Conservation (phyloP, 1,139 yeast genomes). For the Yamadazyma atlantica region DNA sequence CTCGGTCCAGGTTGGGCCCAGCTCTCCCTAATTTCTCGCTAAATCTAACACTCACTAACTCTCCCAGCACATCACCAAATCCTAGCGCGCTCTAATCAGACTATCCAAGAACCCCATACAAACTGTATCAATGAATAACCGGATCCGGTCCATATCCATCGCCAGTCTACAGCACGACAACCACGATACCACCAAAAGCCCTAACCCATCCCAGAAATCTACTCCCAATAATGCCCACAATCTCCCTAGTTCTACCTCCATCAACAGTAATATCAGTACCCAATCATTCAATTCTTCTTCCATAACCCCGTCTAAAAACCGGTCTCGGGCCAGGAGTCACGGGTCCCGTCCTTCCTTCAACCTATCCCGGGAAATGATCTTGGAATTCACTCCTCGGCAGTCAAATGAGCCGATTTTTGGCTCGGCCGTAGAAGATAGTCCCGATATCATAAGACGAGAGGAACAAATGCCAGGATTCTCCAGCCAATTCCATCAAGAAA, state of each 20-base stretch:
- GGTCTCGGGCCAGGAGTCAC: neutral
- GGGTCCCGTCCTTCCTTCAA: neutral
- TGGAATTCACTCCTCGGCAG: neutral
- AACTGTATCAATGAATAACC: constrained; percentile 14
- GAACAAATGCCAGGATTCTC: too few relatives aligned
- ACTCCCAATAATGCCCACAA: neutral
- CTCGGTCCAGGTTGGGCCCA: too few relatives aligned
- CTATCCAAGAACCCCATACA: too few relatives aligned
- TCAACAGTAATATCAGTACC: neutral
- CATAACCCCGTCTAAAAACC: neutral
- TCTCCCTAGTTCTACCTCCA: neutral
- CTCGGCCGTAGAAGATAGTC: neutral
- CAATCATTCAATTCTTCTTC: neutral
- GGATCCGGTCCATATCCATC: constrained; percentile 16
- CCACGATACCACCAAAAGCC: neutral
- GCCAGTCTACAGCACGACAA: constrained; percentile 13
- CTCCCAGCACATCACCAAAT: too few relatives aligned
- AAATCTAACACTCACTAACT: too few relatives aligned
- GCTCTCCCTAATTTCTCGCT: too few relatives aligned
- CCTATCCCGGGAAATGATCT: neutral
- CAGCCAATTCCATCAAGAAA: too few relatives aligned
- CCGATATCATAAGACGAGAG: neutral
- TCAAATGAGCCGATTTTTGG: neutral
- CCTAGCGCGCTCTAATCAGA: too few relatives aligned
- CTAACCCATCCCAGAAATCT: neutral